These are phyloP conservation scores for Euphorbia schlechtendalii DNA, from an alignment of 441 rosid species.

Conservation along the genomic window DNA sequence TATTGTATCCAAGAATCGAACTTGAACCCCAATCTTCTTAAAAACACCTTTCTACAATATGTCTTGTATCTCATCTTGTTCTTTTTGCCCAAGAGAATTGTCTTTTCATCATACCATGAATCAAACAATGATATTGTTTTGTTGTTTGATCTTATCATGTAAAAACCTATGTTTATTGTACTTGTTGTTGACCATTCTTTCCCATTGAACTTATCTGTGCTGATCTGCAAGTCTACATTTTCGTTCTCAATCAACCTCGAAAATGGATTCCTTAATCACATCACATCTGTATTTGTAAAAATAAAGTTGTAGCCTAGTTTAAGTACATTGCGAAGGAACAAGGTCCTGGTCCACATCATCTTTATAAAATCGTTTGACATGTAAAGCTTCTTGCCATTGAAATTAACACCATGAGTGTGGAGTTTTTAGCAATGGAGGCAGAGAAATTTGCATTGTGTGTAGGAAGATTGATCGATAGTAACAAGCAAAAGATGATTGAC, in stretches of 20 bases:
- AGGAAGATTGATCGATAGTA: conserved; percentile 34
- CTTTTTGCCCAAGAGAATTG: conserved; percentile 30
- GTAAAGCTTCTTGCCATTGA: conserved; percentile 29
- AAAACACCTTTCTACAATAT: conserved; percentile 24
- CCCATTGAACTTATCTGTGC: conserved; percentile 35
- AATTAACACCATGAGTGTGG: conserved; percentile 26
- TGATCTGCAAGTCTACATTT: conserved; percentile 35
- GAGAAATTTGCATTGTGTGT: conserved; percentile 35
- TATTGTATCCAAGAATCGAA: conserved; percentile 31
- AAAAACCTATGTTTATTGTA: conserved; percentile 42
- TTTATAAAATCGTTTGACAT: conserved; percentile 38
- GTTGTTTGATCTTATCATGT: conserved; percentile 39
- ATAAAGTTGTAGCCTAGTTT: conserved; percentile 36
- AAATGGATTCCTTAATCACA: conserved; percentile 47
- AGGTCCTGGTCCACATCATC: conserved; percentile 52
- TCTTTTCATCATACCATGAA: conserved; percentile 31
- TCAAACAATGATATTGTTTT: conserved; percentile 30
- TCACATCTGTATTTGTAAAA: conserved; percentile 45
- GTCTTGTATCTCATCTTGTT: conserved; percentile 33
- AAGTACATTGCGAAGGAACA: conserved; percentile 34
- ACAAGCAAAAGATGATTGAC: conserved; percentile 30
- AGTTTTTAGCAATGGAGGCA: conserved; percentile 43
- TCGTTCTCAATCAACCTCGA: conserved; percentile 19
- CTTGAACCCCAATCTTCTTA: conserved; percentile 22
- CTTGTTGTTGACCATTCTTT: conserved; percentile 26